Conservation (phyloP, 495 filamentous ascomycete genomes). For the Entonaema liquescens region DNA sequence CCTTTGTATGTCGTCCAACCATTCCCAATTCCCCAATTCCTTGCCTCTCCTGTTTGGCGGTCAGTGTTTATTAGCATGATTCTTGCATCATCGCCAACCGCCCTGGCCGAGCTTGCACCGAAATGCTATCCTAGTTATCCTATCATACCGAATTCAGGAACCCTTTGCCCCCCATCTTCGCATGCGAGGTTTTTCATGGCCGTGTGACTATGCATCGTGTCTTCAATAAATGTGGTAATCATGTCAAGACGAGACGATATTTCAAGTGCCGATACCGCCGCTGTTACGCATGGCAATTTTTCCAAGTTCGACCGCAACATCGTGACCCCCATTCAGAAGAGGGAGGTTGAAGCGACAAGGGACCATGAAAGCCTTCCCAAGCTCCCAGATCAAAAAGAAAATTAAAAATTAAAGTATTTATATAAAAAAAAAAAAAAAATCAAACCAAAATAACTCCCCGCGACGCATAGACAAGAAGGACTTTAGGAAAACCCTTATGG, state of each 20-base stretch:
- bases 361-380: background rate
- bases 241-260: conserved; percentile 21
- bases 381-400: background rate
- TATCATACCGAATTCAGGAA: conserved; percentile 36
- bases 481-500: conserved; percentile 1
- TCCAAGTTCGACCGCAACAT: conserved; percentile 21
- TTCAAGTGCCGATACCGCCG: conserved; percentile 43
- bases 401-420: too few relatives aligned
- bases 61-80: conserved; percentile 43
- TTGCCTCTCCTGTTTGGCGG: conserved; percentile 41
- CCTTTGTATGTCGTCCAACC: background rate
- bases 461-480: background rate
- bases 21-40: conserved; percentile 7
- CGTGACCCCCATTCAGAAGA: conserved; percentile 24
- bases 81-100: conserved; percentile 44
- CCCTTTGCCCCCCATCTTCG: conserved; percentile 29
- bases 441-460: conserved; percentile 3
- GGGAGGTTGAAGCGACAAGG: background rate
- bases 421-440: too few relatives aligned
- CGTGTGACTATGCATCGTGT: conserved; percentile 40
- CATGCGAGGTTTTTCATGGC: conserved; percentile 37
- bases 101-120: conserved; percentile 46
- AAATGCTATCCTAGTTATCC: conserved; percentile 34
- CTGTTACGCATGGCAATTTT: conserved; percentile 16
- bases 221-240: conserved; percentile 40